Base-by-base conservation (phyloP, 192 early-diverging fungal species). In the Backusella liffmaniae region DNA sequence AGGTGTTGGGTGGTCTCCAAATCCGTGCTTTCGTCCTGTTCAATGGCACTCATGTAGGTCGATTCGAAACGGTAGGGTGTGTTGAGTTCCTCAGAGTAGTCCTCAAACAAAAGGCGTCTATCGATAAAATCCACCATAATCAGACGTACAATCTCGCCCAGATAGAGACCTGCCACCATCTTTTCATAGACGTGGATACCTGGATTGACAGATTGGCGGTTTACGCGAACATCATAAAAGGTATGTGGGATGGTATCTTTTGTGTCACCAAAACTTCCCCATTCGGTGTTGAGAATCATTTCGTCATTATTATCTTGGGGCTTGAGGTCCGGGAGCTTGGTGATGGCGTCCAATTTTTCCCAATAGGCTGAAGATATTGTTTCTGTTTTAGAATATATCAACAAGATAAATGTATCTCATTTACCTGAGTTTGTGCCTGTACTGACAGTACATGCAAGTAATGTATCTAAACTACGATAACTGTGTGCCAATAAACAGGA, bases 201-300 rank as follows among this genome's bases (percentile, higher is more conserved):
- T 30, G 91, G 92, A 86, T 97, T 95, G 65, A 83, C 89, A 42
- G 94, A 94, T 65, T 88, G 86, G 46, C 91, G 87, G 84, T 97
- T 92, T 41, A 97, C 76, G 42, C 86, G 87, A 73, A 88, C 86
- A 83, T 99, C 97, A 82, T 91, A 96, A 79, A 86, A 85, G 51
- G 92, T 96, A 76, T 91, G 76, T 36, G 96, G 95, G 13, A 97
- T 87, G 21, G 94, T 85, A 26, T 82, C 70, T 83, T 93, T 87
- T 39, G 87, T 86, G 82, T 94, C 92, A 74, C 94, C 94, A 79
- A 94, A 96, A 15, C 92, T 92, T 46, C 97, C 96, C 96, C 96
- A 97, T 84, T 98, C 97, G 70, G 92, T 94, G 86, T 98, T 97
- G 84, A 98, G 90, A 80, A 96, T 89, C 95, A 98, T 96, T 75